These are phyloP conservation scores for Penicillium sp. DNA, from an alignment of 2,329 filamentous ascomycete genomes.

Conservation along the genomic window DNA sequence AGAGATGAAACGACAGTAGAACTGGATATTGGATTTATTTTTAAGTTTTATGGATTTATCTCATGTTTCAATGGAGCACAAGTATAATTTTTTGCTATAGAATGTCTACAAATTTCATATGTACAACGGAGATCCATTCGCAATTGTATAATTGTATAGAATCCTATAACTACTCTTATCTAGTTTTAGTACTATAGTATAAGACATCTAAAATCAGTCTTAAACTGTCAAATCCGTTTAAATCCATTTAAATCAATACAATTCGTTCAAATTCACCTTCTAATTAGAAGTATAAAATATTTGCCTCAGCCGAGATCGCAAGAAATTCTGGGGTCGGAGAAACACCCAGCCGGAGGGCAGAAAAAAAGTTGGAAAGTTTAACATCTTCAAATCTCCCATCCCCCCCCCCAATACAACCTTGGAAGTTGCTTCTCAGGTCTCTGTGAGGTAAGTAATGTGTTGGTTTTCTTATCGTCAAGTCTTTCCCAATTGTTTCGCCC, in stretches of 20 bases:
- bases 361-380: conserved; percentile 23
- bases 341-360: conserved; percentile 25
- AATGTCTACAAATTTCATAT: too few species aligned
- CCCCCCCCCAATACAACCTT: conserved; percentile 9
- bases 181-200: background rate
- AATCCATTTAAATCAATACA: background rate
- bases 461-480: background rate
- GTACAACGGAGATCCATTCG: background rate
- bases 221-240: background rate
- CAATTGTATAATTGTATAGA: background rate
- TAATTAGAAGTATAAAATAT: background rate
- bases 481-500: background rate
- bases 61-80: background rate
- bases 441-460: conserved; percentile 20
- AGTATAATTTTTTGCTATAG: too few species aligned
- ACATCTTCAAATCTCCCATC: conserved; percentile 5
- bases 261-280: background rate
- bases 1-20: background rate
- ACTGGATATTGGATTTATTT: background rate
- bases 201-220: background rate
- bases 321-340: conserved; percentile 21
- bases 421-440: conserved; percentile 24
- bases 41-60: background rate
- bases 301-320: conserved; percentile 1
- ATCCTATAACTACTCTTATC: background rate